Base-by-base conservation (phyloP, 1,284 basidiomycete genomes). In the Psilocybe mexicana region DNA sequence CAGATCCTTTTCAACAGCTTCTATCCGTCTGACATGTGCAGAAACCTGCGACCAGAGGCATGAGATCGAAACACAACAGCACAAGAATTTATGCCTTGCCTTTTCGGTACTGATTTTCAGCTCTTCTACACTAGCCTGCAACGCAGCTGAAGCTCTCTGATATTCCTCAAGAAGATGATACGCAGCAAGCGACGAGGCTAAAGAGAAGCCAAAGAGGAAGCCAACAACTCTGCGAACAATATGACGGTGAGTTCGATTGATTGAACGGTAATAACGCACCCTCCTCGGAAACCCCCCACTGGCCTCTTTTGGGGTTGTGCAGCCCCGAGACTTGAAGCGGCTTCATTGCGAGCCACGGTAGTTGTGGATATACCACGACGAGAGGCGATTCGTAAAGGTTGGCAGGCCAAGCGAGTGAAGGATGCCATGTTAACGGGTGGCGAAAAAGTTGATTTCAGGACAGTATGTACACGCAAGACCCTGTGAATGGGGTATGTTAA, bases 131-230 rank as follows among this genome's bases (percentile, higher is more conserved):
- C 91, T 93, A 18, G 89, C 85, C 70, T 95, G 88, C 58, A 96
- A 77, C 28, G 91, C 83, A 26, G 88, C 87, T 4, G 90, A 92
- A 6, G 94, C 93, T 52, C 84, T 78, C 72, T 94, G 93, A 75
- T 94, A 95, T 75, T 96, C 94, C 64, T 96, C 91, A 52, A 96
- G 77, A 26, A 97, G 78, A 70, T 93, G 87, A 71, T 94, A 96
- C 49, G 93, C 89, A 47, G 93, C 93, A 67, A 90, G 86, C 0
- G 90, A 87, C 1, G 92, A 89, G 6, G 90, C 90, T 43, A 93
- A 73, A 4, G 93, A 93, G 76, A 96, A 95, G 0, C 94, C 94
- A 66, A 94, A 85, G 45, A 96, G 75, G 71, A 96, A 96, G 0
- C 94, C 94, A 28, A 95, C 82, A 57, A 96, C 86, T 51, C 93